Base-by-base conservation (phyloP, 768 basidiomycete genomes). In the Leucosporidium creatinivorum region DNA sequence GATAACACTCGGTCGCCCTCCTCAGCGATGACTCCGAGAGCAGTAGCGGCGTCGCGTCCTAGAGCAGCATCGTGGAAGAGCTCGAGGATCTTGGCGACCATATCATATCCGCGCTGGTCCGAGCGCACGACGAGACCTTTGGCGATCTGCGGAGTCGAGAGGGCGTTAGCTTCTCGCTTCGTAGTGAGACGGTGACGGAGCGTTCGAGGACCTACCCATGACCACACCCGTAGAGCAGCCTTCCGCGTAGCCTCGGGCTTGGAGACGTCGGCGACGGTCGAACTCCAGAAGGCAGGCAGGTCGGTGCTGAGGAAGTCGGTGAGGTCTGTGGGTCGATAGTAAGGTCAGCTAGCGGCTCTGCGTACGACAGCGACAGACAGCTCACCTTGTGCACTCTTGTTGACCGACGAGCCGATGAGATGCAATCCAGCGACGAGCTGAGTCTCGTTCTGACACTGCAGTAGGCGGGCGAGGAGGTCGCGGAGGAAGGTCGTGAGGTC, bases 71-170 rank as follows among this genome's bases (percentile, higher is more conserved):
- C 91, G 7, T 79, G 80, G 66, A 97, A 87, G 13, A 88, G 80
- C 18, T 82, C 82, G 69, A 96, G 85, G 28, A 98, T 77, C 4
- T 82, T 79, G 39, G 88, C 83, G 17, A 87, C 79, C 68, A 87
- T 86, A 1, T 77, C 69, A 65, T 82, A 78, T 0, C 86, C 85
- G 4, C 80, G 76, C 1, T 84, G 77, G 74, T 94, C 86, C 31
- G 86, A 86, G 18, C 87, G 84, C 1, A 93, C 84, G 2, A 93
- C 80, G 30, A 99, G 81, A 0, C 85, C 91, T 77, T 89, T 89
- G 25, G 85, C 82, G 19, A 90, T 81, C 94, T 96, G 70, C 26
- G 10, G 15, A 23, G 19, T 51, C 6, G 33, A 57, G 8, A 15
- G n/a, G n/a, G 21, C 1, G 25, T 58, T 6, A 44, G 58, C 12